Conservation (phyloP, 2,329 filamentous ascomycete species). For the Claviceps sorghi region DNA sequence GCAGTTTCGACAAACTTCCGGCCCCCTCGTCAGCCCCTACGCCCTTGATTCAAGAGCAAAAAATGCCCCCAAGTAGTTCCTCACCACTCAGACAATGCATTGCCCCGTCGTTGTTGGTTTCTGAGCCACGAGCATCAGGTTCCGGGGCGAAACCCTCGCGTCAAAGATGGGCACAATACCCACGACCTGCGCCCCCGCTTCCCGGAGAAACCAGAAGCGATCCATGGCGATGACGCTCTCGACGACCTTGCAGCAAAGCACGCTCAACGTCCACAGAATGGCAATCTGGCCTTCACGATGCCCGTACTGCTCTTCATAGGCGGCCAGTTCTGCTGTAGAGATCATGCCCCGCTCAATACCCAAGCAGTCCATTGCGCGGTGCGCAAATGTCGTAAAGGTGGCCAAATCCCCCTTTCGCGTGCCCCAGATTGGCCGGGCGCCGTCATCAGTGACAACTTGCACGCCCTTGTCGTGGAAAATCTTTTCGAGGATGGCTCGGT, state of each 20-base stretch:
- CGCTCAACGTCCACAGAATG: slow-evolving; percentile 19
- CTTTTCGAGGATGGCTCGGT: slow-evolving; percentile 15
- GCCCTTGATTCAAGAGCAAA: no score
- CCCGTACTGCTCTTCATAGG: slow-evolving; percentile 13
- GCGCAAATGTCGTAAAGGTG: slow-evolving; percentile 14
- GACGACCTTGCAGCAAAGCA: slow-evolving; percentile 19
- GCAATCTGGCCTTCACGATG: slow-evolving; percentile 13
- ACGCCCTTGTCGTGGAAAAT: slow-evolving; percentile 14
- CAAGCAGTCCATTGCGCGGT: slow-evolving; percentile 13
- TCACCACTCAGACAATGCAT: no score
- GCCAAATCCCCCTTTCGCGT: slow-evolving; percentile 16
- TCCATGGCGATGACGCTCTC: slow-evolving; percentile 19
- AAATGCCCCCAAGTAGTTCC: no score
- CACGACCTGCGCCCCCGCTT: slow-evolving; percentile 9
- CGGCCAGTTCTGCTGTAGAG: slow-evolving; percentile 9
- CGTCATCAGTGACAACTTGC: neutral
- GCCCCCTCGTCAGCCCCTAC: no score
- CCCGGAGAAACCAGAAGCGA: slow-evolving; percentile 17
- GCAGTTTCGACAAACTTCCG: no score
- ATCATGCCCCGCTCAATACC: slow-evolving; percentile 8
- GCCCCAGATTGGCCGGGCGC: slow-evolving; percentile 15
- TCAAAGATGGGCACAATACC: slow-evolving; percentile 17
- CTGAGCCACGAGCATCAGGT: slow-evolving; percentile 10
- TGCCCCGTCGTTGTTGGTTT: no score
- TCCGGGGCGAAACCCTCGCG: slow-evolving; percentile 13